These are phyloP conservation scores for Nannochloropsis salina DNA, from an alignment of 108 stramenopile species.

Conservation along the genomic window DNA sequence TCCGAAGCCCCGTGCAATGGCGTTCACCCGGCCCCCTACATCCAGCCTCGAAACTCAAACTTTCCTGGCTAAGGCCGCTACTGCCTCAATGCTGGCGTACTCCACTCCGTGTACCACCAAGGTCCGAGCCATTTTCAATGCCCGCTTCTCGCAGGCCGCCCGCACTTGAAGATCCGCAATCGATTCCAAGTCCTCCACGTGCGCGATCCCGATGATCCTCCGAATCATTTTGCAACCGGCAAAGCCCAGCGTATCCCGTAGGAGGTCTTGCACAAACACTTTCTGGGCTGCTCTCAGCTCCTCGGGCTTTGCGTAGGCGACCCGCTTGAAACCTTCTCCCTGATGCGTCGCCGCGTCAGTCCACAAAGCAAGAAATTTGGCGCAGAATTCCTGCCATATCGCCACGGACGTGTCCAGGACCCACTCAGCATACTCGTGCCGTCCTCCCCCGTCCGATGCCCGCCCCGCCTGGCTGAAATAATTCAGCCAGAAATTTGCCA, in stretches of 20 bases:
- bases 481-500: slow-evolving; percentile 53
- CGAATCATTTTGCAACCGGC: slow-evolving; percentile 58
- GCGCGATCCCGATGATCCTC: slow-evolving; percentile 58
- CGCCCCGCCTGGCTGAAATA: slow-evolving; percentile 36
- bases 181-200: slow-evolving; percentile 59
- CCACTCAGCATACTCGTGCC: slow-evolving; percentile 52
- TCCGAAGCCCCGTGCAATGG: too few relatives aligned
- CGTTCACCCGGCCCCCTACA: too few relatives aligned
- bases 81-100: neutral
- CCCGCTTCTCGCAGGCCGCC: slow-evolving; percentile 50
- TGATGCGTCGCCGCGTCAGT: slow-evolving; percentile 39
- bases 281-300: slow-evolving; percentile 28
- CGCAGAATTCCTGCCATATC: slow-evolving; percentile 38
- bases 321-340: slow-evolving; percentile 38
- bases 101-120: slow-evolving; percentile 24
- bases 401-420: slow-evolving; percentile 46
- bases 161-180: slow-evolving; percentile 53
- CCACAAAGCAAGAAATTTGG: slow-evolving; percentile 52
- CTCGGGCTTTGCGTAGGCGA: slow-evolving; percentile 22
- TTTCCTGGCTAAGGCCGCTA: neutral
- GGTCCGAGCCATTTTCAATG: slow-evolving; percentile 39
- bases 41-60: too few relatives aligned
- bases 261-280: slow-evolving; percentile 42
- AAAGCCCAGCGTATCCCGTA: slow-evolving; percentile 58
- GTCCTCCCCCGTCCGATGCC: neutral